These are phyloP conservation scores for Buddleja alternifolia DNA, from an alignment of 257 asterid genomes.

Conservation along the genomic window DNA sequence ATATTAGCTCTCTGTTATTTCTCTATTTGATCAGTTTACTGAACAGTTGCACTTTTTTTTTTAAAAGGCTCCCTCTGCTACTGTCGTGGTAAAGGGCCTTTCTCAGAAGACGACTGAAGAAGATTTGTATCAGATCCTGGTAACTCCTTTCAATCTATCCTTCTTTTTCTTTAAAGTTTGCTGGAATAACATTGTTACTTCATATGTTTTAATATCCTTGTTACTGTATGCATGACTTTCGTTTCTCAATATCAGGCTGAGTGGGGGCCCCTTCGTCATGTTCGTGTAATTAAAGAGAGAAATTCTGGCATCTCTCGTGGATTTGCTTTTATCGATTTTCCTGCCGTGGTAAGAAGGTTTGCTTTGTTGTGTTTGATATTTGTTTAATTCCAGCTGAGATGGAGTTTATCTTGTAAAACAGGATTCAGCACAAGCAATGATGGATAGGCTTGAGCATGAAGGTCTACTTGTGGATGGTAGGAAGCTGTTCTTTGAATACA, in stretches of 20 bases:
- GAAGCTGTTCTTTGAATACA: constrained; percentile 90
- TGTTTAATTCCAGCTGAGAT: constrained; percentile 8
- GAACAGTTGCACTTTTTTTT: constrained; percentile 26
- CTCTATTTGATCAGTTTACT: constrained; percentile 25
- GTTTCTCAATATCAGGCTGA: constrained; percentile 64
- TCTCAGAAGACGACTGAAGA: constrained; percentile 95
- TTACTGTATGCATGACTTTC: constrained; percentile 17
- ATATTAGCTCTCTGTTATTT: constrained; percentile 9
- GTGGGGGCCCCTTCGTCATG: constrained; percentile 99
- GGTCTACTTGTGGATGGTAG: constrained; percentile 94
- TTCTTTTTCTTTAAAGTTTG: constrained; percentile 24
- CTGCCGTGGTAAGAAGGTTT: constrained; percentile 73
- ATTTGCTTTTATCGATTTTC: constrained; percentile 97
- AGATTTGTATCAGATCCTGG: constrained; percentile 93
- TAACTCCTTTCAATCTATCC: constrained; percentile 34
- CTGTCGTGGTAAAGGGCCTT: constrained; percentile 96
- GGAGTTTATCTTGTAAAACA: constrained; percentile 40
- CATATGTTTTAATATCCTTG: not conserved
- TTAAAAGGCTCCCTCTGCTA: constrained; percentile 92
- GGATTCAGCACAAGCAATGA: constrained; percentile 95
- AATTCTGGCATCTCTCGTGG: constrained; percentile 95
- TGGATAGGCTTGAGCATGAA: constrained; percentile 82
- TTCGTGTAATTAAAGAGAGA: constrained; percentile 95
- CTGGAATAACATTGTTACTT: constrained; percentile 16
- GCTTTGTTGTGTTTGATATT: constrained; percentile 17